phyloP scores from a whole-genome alignment of 345 rosid species.

The Lumnitzera littorea region DNA sequence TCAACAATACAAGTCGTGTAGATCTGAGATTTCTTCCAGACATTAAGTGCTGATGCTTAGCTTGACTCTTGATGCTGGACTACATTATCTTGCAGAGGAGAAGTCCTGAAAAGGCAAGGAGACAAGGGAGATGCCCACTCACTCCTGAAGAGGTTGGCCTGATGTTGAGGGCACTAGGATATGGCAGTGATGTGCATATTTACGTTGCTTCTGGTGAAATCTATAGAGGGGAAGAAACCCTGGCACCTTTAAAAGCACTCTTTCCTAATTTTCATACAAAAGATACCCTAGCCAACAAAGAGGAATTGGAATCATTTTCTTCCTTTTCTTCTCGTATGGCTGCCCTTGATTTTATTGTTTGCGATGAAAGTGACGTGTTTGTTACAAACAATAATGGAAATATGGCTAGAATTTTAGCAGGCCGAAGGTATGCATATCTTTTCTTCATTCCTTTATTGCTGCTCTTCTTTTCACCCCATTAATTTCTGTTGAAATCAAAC shows the following conservation, averaged over 20 bases:
- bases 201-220: slow-evolving; percentile 99
- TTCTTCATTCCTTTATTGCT: neutral
- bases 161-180: slow-evolving; percentile 93
- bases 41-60: neutral
- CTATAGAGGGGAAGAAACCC: slow-evolving; percentile 75
- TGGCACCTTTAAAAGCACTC: slow-evolving; percentile 73
- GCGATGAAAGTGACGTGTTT: slow-evolving; percentile 92
- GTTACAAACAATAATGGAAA: slow-evolving; percentile 98
- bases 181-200: slow-evolving; percentile 80
- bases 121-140: slow-evolving; percentile 97
- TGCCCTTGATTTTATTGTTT: slow-evolving; percentile 91
- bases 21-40: neutral
- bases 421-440: slow-evolving; percentile 51
- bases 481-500: slow-evolving; percentile 10
- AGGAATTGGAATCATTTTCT: slow-evolving; percentile 70
- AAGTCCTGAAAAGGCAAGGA: slow-evolving; percentile 85
- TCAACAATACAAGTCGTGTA: neutral
- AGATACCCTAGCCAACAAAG: slow-evolving; percentile 71
- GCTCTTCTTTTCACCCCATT: neutral
- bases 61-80: neutral
- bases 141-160: slow-evolving; percentile 96
- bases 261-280: slow-evolving; percentile 87
- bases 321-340: slow-evolving; percentile 96
- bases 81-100: slow-evolving; percentile 34
- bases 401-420: slow-evolving; percentile 93